Base-by-base conservation (phyloP, 164 flowering plant genomes). In the grape (Vitis vinifera) region DNA sequence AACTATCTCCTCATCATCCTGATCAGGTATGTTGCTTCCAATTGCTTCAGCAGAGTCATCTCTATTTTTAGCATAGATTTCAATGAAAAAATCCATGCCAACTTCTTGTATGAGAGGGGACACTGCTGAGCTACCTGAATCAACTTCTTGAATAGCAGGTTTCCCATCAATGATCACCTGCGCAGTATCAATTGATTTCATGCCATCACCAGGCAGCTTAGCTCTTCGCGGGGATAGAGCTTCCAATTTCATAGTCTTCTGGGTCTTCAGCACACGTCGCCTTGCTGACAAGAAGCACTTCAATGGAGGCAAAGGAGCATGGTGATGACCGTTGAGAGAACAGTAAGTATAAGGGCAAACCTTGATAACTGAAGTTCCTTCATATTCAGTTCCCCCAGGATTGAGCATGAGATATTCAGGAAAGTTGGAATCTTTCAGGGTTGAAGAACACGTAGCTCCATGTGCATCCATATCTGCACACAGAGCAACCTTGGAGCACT, bases 301-400 rank as follows among this genome's bases (percentile, higher is more conserved):
- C 78, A 89, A 71, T 6, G 90, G 90, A 29, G 89, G 89, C 74
- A 78, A 47, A 68, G 79, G 73, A 29, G 76, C 47, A 56, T 85
- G 90, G 10, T 51, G 78, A 76, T 83, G 90, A 57, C 91, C 91
- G 53, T 87, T 89, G 19, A 89, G 89, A 49, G 94, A 89, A 59
- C 94, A 89, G 63, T 87, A 87, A 8, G 78, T 85, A 51, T 87
- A 89, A 0, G 94, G 86, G 60, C 91, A 89, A 30, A 89, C 89
- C 73, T 85, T 86, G 68, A 81, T 59, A 9, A 56, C 82, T 27
- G 94, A 89, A 23, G 84, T 84, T 51, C 94, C 91, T 13, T 80
- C 79, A 16, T 78, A 67, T 37, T 87, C 91, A 49, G 85, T 85
- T 16, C 71, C 93, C 17, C 93, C 91, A 51, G 73, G 81, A 71